Evolutionary conservation across 2,329 filamentous ascomycete species (phyloP).

Genomic region (Metarhizium humberi): DNA sequence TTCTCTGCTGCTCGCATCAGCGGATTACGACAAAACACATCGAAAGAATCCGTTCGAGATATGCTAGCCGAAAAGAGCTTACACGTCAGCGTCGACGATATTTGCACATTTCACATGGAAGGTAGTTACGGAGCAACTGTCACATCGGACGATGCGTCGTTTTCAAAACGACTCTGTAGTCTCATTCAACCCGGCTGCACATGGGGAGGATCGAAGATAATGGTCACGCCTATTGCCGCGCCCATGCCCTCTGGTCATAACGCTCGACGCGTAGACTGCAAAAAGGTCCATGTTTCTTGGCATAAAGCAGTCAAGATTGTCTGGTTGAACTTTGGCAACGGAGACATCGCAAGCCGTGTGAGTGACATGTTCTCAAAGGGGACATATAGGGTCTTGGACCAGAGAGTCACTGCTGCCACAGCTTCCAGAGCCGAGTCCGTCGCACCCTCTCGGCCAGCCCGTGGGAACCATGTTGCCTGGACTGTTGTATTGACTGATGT

Average conservation of each 20-base stretch:
- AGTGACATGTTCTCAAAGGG: constrained; percentile 12
- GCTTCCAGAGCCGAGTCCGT: neutral
- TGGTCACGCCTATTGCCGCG: constrained; percentile 5
- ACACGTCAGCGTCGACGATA: neutral
- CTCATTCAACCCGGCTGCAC: neutral
- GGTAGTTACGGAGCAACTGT: neutral
- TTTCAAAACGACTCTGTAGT: neutral
- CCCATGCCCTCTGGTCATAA: constrained; percentile 13
- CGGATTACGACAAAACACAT: constrained; percentile 14
- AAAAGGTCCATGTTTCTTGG: constrained; percentile 26
- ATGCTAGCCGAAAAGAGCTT: constrained; percentile 10
- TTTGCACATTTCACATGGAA: neutral
- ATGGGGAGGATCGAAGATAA: no score
- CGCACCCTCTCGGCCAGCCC: constrained; percentile 9
- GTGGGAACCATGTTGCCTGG: constrained; percentile 8
- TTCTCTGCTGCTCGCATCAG: constrained; percentile 25
- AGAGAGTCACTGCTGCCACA: neutral
- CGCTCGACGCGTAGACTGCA: constrained; percentile 22
- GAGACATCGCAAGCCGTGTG: constrained; percentile 12
- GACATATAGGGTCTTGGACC: constrained; percentile 9
- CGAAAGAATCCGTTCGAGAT: constrained; percentile 9
- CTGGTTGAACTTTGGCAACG: constrained; percentile 19
- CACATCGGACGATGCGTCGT: neutral
- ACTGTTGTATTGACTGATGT: neutral
- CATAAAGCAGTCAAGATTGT: constrained; percentile 19